Evolutionary conservation across 768 basidiomycete species (phyloP).

Genomic region (Rhodosporidiobolus sp.): DNA sequence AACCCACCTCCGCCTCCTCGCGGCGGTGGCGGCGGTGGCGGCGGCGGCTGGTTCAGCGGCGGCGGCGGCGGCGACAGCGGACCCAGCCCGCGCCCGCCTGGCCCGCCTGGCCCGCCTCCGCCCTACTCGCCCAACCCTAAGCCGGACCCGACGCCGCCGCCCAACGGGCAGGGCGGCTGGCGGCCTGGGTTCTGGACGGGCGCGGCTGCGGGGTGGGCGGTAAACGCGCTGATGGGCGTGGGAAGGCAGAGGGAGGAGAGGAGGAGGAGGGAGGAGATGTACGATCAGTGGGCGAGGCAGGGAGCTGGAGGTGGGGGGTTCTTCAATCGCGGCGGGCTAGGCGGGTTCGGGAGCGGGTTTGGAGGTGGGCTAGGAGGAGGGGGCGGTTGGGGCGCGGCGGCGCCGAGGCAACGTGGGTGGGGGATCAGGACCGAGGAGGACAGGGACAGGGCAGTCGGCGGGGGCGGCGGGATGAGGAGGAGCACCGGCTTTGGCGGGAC

Average conservation of each 20-base stretch:
- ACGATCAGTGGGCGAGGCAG: background rate
- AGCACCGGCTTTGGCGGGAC: conserved; percentile 81
- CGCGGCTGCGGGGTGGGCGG: conserved; percentile 60
- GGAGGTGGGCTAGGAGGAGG: background rate
- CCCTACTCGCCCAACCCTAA: conserved; percentile 45
- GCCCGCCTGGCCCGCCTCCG: conserved; percentile 59
- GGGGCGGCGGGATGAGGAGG: conserved; percentile 55
- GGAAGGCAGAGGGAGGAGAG: background rate
- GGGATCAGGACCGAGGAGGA: conserved; percentile 40
- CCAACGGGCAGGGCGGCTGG: conserved; percentile 52
- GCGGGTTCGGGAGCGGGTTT: background rate
- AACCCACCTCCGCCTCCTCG: background rate
- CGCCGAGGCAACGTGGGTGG: conserved; percentile 58
- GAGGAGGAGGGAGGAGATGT: background rate
- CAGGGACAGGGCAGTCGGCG: conserved; percentile 22
- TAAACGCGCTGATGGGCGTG: conserved; percentile 49
- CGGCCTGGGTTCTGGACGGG: conserved; percentile 83
- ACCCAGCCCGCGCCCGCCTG: background rate
- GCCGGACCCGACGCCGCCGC: conserved; percentile 14
- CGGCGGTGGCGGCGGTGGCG: conserved; percentile 4
- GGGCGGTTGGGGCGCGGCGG: background rate
- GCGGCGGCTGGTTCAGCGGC: background rate
- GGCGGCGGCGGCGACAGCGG: background rate
- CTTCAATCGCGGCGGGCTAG: conserved; percentile 49
- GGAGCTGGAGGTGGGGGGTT: conserved; percentile 40